Base-by-base conservation (phyloP, 225 moss, liverwort and hornwort genomes). In the Sphagnum tenellum region DNA sequence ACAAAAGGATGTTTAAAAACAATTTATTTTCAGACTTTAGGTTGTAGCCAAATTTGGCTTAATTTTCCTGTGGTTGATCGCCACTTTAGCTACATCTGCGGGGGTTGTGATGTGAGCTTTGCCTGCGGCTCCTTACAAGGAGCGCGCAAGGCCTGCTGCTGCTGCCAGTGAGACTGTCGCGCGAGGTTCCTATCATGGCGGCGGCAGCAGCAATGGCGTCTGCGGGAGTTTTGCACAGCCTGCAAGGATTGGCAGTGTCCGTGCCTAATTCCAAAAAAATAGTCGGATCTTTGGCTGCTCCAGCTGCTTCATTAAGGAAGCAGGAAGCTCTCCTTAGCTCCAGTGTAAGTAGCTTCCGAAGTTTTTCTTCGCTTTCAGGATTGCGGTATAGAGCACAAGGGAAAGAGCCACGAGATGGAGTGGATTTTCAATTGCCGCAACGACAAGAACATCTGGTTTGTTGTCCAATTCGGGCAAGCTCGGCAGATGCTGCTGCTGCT, bases 391-490 rank as follows among this genome's bases (percentile, higher is more conserved):
- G 29, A 12, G 29, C 56, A 12, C n/a, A 3, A 8, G 29, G 56
- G 29, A 51, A 44, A 48, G 4, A 3, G 29, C 12, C 4, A 50
- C 1, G n/a, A 47, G 3, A 7, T 8, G 0, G 49, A 3, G 0
- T 55, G 48, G 48, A 63, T 10, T 62, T 4, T 29, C 29, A 48
- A 63, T 55, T 62, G n/a, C 4, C 57, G 68, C 48, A 10, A 58
- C 47, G 46, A 4, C 50, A 12, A 9, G 5, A 53, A 54, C 49
- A 55, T 47, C 12, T 74, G 47, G 45, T n/a, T 47, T 44, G 60
- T 5, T 13, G 58, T 60, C 53, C 46, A 62, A 62, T 70, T 60
- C 3, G 62, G 45, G 81, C 83, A 83, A 79, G 77, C 14, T 76
- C 76, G 4, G 57, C 71, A 1, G 74, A 74, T 47, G 67, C 66